phyloP scores from a whole-genome alignment of 768 basidiomycete genomes.

The Phaeotremella fagi region DNA sequence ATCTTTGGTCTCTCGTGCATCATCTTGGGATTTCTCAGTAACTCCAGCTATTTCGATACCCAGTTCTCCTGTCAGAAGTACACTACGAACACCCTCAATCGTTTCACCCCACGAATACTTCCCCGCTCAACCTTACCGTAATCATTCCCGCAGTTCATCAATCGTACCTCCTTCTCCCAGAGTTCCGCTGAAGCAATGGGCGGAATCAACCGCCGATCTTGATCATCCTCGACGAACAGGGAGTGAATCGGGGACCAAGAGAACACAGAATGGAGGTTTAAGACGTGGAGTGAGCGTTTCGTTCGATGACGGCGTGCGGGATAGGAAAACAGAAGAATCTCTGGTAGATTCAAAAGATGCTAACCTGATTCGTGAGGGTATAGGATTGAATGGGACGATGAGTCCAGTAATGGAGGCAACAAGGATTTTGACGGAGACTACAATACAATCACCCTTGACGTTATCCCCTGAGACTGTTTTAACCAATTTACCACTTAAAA shows the following conservation, averaged over 20 bases:
- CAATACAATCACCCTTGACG: neutral
- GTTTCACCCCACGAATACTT: slow-evolving; percentile 9
- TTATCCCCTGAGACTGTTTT: neutral
- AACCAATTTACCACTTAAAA: neutral
- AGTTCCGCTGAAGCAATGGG: slow-evolving; percentile 21
- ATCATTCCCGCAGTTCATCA: slow-evolving; percentile 16
- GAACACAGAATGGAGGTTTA: neutral
- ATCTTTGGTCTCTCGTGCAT: slow-evolving; percentile 13
- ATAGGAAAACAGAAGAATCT: neutral
- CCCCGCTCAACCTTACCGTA: slow-evolving; percentile 4
- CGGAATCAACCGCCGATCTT: slow-evolving; percentile 8
- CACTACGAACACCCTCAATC: slow-evolving; percentile 6
- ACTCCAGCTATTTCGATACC: slow-evolving; percentile 12
- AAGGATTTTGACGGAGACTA: neutral
- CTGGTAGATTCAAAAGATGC: neutral
- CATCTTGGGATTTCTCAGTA: slow-evolving; percentile 25
- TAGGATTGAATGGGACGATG: too few relatives aligned
- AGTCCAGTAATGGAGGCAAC: slow-evolving; percentile 21
- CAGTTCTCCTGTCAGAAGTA: slow-evolving; percentile 10
- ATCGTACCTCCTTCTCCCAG: slow-evolving; percentile 23
- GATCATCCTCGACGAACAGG: neutral
- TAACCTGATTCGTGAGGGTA: neutral
- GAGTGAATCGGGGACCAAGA: neutral
- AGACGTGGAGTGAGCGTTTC: neutral
- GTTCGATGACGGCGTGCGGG: neutral